Base-by-base conservation (phyloP, 1,284 basidiomycete species). In the Cystobasidium slooffiae region DNA sequence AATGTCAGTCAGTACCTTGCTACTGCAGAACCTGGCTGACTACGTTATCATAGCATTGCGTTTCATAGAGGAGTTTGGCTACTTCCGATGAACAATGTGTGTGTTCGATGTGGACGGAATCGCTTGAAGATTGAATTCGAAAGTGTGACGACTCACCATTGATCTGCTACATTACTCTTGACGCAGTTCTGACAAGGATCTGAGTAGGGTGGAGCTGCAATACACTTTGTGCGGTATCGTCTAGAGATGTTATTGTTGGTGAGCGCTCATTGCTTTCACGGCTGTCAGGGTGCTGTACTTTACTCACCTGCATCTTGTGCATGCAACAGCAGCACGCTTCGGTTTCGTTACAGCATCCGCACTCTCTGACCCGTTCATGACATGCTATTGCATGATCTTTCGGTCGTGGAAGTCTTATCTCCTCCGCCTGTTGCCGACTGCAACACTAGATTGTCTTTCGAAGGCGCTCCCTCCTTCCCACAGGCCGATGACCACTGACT, bases 141-240 rank as follows among this genome's bases (percentile, higher is more conserved):
- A 46, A 68, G 14, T 46, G 22, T 9, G 9, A 5, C 24, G 39
- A 52, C 66, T 46, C 22, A 68, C 66, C 68, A 69, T 31, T 69
- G 52, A 20, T 69, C 56, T 39, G 55, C 14, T 18, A 61, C 68
- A 22, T 69, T 69, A 22, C 46, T 52, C n/a, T 61, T 58, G 12
- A 61, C 46, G 22, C 68, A 69, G 43, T 58, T 61, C 58, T 69
- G 52, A 37, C 68, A 69, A 10, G 68, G 68, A 20, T 69, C 55
- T 18, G 55, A 56, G 58, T 44, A 69, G 2, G 68, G 68, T 58
- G 68, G 68, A 55, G 56, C 20, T 18, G 68, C 68, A 46, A 69
- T 69, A 31, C 68, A 69, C 37, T 69, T 69, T 20, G 68, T 69
- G 31, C 68, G 12, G 44, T 61, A 69, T 31, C 68, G 56, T 24